phyloP scores from a whole-genome alignment of 1,284 basidiomycete genomes.

The Rhodotorula sp. region DNA sequence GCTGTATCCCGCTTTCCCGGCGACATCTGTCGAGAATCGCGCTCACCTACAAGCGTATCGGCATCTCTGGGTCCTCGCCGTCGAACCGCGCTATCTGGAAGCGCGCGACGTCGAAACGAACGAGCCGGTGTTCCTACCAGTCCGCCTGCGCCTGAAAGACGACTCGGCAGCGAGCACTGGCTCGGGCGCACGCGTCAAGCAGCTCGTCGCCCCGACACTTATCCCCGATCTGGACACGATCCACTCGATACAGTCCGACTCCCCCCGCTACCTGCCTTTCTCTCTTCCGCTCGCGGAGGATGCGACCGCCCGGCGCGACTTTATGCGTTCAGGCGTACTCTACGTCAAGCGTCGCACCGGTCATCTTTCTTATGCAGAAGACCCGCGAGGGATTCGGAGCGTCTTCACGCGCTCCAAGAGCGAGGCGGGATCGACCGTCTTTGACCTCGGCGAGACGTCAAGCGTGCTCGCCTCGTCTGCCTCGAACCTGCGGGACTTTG shows the following conservation, averaged over 20 bases:
- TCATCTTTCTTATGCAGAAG: conserved; percentile 86
- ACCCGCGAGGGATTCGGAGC: conserved; percentile 86
- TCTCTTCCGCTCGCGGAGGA: conserved; percentile 67
- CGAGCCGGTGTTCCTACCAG: conserved; percentile 83
- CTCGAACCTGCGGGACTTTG: conserved; percentile 71
- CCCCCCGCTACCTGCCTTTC: conserved; percentile 91
- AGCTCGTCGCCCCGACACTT: conserved; percentile 84
- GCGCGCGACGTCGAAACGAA: conserved; percentile 85
- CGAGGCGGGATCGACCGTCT: conserved; percentile 69
- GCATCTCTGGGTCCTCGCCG: conserved; percentile 92
- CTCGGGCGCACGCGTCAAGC: conserved; percentile 57
- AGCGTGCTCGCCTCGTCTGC: conserved; percentile 61
- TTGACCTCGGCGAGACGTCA: conserved; percentile 72
- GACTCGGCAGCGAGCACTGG: neutral
- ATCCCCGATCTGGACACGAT: conserved; percentile 81
- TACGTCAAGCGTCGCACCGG: conserved; percentile 90
- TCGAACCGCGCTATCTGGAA: conserved; percentile 87
- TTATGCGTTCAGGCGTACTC: conserved; percentile 74
- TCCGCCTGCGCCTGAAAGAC: conserved; percentile 76
- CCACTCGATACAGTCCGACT: conserved; percentile 76
- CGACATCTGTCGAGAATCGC: conserved; percentile 77
- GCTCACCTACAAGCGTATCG: conserved; percentile 88
- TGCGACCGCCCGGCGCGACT: conserved; percentile 64
- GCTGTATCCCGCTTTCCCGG: conserved; percentile 85
- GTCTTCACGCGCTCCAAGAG: conserved; percentile 76